Evolutionary conservation across 257 asterid genomes (phyloP).

Genomic region (Lavandula angustifolia): DNA sequence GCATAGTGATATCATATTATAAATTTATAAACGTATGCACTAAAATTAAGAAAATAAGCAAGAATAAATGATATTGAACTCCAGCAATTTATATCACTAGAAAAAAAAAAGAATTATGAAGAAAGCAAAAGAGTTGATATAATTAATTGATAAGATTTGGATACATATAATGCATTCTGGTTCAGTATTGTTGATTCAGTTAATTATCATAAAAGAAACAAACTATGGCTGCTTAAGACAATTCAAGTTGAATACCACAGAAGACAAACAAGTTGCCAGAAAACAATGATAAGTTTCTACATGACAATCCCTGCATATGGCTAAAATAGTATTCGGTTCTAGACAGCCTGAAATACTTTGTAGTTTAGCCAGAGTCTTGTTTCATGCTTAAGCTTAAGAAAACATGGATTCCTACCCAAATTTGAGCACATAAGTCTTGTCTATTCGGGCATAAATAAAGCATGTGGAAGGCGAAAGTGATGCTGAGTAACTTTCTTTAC

Average conservation of each 20-base stretch:
- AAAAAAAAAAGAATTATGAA: slow-evolving; percentile 22
- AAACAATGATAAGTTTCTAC: slow-evolving; percentile 5
- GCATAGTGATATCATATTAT: neutral
- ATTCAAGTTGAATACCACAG: slow-evolving; percentile 11
- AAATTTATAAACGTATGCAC: neutral
- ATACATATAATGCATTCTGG: neutral
- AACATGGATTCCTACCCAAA: slow-evolving; percentile 33
- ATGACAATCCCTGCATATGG: slow-evolving; percentile 24
- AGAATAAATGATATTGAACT: slow-evolving; percentile 17
- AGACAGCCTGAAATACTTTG: slow-evolving; percentile 38
- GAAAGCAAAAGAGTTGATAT: neutral
- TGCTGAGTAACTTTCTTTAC: neutral
- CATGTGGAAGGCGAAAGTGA: neutral
- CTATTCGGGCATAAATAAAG: neutral
- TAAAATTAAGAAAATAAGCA: neutral
- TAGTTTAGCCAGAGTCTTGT: slow-evolving; percentile 24
- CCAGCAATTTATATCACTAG: slow-evolving; percentile 22
- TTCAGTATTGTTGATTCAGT: slow-evolving; percentile 6
- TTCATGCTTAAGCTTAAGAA: slow-evolving; percentile 22
- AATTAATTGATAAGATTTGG: neutral
- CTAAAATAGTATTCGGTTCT: slow-evolving; percentile 16
- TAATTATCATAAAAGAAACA: slow-evolving; percentile 11
- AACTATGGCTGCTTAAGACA: neutral
- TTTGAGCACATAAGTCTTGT: slow-evolving; percentile 1
- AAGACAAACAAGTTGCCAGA: slow-evolving; percentile 24